Base-by-base conservation (phyloP, 768 basidiomycete genomes). In the Suillus occidentalis region DNA sequence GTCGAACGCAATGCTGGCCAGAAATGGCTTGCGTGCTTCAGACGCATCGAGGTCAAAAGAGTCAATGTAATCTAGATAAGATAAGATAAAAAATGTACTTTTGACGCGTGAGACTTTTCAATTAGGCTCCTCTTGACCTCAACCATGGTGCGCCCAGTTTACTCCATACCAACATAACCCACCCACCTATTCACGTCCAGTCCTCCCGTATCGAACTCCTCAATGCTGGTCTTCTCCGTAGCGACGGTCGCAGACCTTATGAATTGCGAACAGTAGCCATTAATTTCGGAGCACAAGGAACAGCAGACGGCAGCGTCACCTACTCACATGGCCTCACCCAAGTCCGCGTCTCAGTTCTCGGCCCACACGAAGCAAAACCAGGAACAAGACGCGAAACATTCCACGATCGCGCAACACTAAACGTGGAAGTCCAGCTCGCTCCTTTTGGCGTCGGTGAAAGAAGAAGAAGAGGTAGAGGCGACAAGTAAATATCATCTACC, bases 11-110 rank as follows among this genome's bases (percentile, higher is more conserved):
- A 97, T 73, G 81, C 83, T 22, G 95, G 95, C 31, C 84, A 91
- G 55, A 99, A 98, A 76, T 96, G 90, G 89, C 83, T 97, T 39
- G 94, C 92, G 6, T 97, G 95, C 75, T 99, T 95, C 78, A 83
- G 86, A 72, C 83, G 95, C 69, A 83, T 89, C 52, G 63, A 73
- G 40, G 66, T 59, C 25, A 28, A 59, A 12, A 59, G 39, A 20
- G 40, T 18, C 6, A 58, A 40, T 39, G 9, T 25, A 28, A 45
- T 43, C 43, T 37, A 37, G 37, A 13, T 20, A 9, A 43, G 25
- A 28, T 22, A 50, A 50, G 49, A 20, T 12, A 31, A 20, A 4
- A 53, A 50, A 12, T 50, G 49, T 25, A 50, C 22, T 14, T 14
- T 28, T 18, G 28, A 28, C 28, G 25, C 14, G 22, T 25, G 6